Evolutionary conservation across 345 rosid species (phyloP).

Genomic region (Bruguiera parviflora): DNA sequence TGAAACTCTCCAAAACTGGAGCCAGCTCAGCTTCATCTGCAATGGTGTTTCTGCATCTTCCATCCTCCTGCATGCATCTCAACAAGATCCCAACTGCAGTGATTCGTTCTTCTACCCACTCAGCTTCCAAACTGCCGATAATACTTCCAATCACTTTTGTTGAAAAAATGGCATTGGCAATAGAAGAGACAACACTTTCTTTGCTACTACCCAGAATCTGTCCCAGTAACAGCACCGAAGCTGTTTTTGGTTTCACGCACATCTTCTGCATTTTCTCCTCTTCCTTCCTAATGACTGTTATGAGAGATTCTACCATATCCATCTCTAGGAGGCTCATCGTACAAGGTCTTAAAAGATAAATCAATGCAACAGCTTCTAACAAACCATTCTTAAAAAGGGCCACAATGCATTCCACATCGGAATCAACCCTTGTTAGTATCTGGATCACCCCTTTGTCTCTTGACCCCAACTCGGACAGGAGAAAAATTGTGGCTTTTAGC

Average conservation of each 20-base stretch:
- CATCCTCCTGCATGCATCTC: conserved; percentile 55
- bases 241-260: conserved; percentile 54
- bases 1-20: conserved; percentile 53
- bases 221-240: conserved; percentile 45
- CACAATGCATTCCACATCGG: conserved; percentile 58
- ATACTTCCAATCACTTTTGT: conserved; percentile 37
- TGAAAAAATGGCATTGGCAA: conserved; percentile 33
- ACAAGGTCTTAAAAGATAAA: conserved; percentile 48
- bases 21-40: conserved; percentile 53
- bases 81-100: conserved; percentile 49
- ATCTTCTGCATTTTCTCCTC: conserved; percentile 37
- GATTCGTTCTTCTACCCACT: conserved; percentile 49
- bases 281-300: conserved; percentile 36
- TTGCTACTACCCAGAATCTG: conserved; percentile 41
- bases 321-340: conserved; percentile 38
- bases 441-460: conserved; percentile 58
- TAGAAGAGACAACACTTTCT: conserved; percentile 34
- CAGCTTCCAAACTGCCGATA: conserved; percentile 47
- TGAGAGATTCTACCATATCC: conserved; percentile 49
- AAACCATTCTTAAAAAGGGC: conserved; percentile 60
- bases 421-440: conserved; percentile 55
- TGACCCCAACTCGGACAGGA: conserved; percentile 60
- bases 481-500: conserved; percentile 46
- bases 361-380: conserved; percentile 53
- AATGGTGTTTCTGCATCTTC: conserved; percentile 52